phyloP scores from a whole-genome alignment of 2,329 filamentous ascomycete genomes.

The Neocucurbitaria cava region DNA sequence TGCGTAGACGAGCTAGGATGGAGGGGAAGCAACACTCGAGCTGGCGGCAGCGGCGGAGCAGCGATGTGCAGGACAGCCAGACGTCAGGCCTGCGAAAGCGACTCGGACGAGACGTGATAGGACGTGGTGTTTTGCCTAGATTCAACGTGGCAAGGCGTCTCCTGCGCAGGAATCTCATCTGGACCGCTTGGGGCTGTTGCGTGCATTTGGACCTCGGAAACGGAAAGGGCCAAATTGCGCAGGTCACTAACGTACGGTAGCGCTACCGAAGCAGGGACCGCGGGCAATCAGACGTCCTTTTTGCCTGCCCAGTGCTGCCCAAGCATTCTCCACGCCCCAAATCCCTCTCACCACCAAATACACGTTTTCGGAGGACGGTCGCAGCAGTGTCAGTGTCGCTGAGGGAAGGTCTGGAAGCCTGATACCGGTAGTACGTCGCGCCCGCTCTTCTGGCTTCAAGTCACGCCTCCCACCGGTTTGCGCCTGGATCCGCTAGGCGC shows the following conservation, averaged over 20 bases:
- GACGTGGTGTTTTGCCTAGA: slow-evolving; percentile 14
- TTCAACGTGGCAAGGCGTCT: slow-evolving; percentile 20
- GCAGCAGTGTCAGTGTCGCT: slow-evolving; percentile 50
- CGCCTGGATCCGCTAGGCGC: slow-evolving; percentile 23
- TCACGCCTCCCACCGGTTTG: slow-evolving; percentile 3
- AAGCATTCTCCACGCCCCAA: slow-evolving; percentile 23
- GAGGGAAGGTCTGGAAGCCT: slow-evolving; percentile 50
- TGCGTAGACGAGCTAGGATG: slow-evolving; percentile 30
- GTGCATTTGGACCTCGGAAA: slow-evolving; percentile 32
- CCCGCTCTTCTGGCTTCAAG: background rate
- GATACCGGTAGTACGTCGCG: slow-evolving; percentile 41
- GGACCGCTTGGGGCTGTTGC: slow-evolving; percentile 18
- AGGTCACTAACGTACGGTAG: slow-evolving; percentile 29
- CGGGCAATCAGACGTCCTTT: slow-evolving; percentile 31
- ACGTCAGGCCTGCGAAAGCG: slow-evolving; percentile 3
- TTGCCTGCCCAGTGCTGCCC: slow-evolving; percentile 31
- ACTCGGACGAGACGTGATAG: slow-evolving; percentile 5
- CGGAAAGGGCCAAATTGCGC: slow-evolving; percentile 35
- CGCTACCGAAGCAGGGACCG: slow-evolving; percentile 30
- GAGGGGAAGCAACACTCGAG: slow-evolving; percentile 10
- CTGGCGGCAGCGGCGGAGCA: slow-evolving; percentile 31
- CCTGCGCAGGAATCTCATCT: slow-evolving; percentile 13
- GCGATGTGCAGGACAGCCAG: slow-evolving; percentile 8
- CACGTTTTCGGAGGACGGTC: slow-evolving; percentile 44
- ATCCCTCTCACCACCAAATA: slow-evolving; percentile 20